Conservation (phyloP, 2,329 filamentous ascomycete species). For the Fulvia fulva region DNA sequence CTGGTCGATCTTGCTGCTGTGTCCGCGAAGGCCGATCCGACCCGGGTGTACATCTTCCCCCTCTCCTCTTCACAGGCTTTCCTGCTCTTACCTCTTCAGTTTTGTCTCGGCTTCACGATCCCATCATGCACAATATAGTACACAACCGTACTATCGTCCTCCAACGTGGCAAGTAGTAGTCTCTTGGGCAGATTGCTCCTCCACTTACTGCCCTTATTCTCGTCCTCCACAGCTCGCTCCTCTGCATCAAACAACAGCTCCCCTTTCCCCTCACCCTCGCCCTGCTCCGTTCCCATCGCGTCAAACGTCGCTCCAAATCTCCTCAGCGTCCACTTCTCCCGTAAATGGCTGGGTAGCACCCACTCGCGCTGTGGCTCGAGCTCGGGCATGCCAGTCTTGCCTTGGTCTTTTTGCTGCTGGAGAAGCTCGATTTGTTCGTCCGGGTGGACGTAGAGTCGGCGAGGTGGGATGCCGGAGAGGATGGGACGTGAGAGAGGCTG, state of each 20-base stretch:
- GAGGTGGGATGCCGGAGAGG: slow-evolving; percentile 68
- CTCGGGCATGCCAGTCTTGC: slow-evolving; percentile 30
- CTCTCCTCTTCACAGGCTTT: neutral
- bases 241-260: slow-evolving; percentile 19
- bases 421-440: slow-evolving; percentile 75
- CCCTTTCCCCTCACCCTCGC: slow-evolving; percentile 35
- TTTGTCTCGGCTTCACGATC: slow-evolving; percentile 81
- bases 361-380: slow-evolving; percentile 59
- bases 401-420: slow-evolving; percentile 46
- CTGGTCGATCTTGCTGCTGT: neutral
- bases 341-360: slow-evolving; percentile 69
- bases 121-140: slow-evolving; percentile 84
- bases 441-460: slow-evolving; percentile 71
- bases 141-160: slow-evolving; percentile 76
- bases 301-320: slow-evolving; percentile 69
- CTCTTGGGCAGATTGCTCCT: slow-evolving; percentile 53
- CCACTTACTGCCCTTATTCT: slow-evolving; percentile 34
- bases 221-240: slow-evolving; percentile 23
- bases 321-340: slow-evolving; percentile 67
- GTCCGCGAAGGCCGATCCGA: neutral
- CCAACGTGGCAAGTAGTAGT: slow-evolving; percentile 68
- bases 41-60: too few relatives aligned
- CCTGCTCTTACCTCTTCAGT: slow-evolving; percentile 50
- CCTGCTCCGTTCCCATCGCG: slow-evolving; percentile 42
- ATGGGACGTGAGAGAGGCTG: slow-evolving; percentile 55